These are phyloP conservation scores for Cocos nucifera DNA, from an alignment of 176 grass and related monocot species.

Conservation along the genomic window DNA sequence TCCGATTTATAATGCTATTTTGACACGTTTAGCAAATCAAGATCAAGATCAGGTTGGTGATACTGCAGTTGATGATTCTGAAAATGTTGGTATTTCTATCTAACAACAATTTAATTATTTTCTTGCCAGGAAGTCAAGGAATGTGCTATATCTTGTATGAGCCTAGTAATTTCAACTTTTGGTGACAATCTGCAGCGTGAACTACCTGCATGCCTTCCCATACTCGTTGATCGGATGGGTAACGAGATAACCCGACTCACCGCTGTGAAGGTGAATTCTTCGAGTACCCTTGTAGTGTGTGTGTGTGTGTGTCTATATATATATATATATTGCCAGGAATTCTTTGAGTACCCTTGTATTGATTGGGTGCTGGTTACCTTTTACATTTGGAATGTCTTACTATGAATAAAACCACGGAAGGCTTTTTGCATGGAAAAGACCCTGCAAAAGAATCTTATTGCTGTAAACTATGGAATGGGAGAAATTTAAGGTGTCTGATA, in stretches of 20 bases:
- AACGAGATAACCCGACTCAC: conserved; percentile 99
- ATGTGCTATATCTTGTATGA: conserved; percentile 40
- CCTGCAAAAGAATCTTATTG: too few species aligned
- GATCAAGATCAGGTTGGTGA: conserved; percentile 95
- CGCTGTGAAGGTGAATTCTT: conserved; percentile 62
- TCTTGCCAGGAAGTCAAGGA: conserved; percentile 21
- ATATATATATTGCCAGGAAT: background rate
- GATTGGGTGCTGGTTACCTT: too few species aligned
- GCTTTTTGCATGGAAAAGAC: too few species aligned
- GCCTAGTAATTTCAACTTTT: conserved; percentile 88
- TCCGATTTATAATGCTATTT: conserved; percentile 83
- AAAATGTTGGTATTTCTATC: conserved; percentile 33
- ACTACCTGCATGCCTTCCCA: conserved; percentile 81
- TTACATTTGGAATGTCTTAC: too few species aligned
- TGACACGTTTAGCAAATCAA: conserved; percentile 94
- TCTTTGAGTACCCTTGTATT: background rate
- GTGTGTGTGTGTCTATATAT: too few species aligned
- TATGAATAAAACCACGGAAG: too few species aligned
- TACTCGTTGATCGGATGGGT: conserved; percentile 98
- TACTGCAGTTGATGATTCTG: background rate
- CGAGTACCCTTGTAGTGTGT: too few species aligned
- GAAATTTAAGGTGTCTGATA: too few species aligned
- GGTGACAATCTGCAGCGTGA: conserved; percentile 84
- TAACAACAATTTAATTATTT: background rate
- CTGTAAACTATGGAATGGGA: too few species aligned